Evolutionary conservation across 306 rosid species (phyloP).

Genomic region (Psophocarpus tetragonolobus): DNA sequence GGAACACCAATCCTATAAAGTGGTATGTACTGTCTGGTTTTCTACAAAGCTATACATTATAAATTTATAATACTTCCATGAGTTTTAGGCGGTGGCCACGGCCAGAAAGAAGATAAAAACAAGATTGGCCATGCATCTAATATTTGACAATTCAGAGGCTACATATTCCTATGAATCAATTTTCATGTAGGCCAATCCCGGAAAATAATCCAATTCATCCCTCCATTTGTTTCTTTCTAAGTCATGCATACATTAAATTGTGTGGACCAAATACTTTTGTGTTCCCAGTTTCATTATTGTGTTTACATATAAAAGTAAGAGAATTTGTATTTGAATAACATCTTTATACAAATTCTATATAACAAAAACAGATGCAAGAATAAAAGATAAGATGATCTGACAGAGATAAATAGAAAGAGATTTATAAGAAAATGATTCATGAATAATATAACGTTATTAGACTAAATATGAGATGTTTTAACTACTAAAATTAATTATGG

Average conservation of each 20-base stretch:
- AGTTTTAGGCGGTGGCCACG: background rate
- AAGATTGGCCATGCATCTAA: background rate
- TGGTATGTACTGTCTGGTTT: background rate
- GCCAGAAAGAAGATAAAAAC: conserved; percentile 13
- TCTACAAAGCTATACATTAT: background rate
- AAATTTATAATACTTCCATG: background rate
- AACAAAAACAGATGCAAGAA: background rate
- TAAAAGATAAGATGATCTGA: background rate
- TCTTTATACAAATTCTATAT: background rate
- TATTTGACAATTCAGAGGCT: conserved; percentile 25
- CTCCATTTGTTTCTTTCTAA: conserved; percentile 5
- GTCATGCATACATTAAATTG: background rate
- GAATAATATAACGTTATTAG: background rate
- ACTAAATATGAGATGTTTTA: background rate
- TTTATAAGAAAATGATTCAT: background rate
- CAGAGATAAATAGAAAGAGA: background rate
- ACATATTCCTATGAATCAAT: conserved; percentile 4
- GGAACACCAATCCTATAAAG: conserved; percentile 15
- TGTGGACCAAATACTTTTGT: conserved; percentile 27
- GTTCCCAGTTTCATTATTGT: background rate
- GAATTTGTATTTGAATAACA: background rate
- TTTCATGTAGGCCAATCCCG: conserved; percentile 7
- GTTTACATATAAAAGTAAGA: background rate
- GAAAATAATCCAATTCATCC: background rate
- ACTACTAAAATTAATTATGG: background rate